Base-by-base conservation (phyloP, 1,284 basidiomycete genomes). In the Pyrrhoderma lamaoense region DNA sequence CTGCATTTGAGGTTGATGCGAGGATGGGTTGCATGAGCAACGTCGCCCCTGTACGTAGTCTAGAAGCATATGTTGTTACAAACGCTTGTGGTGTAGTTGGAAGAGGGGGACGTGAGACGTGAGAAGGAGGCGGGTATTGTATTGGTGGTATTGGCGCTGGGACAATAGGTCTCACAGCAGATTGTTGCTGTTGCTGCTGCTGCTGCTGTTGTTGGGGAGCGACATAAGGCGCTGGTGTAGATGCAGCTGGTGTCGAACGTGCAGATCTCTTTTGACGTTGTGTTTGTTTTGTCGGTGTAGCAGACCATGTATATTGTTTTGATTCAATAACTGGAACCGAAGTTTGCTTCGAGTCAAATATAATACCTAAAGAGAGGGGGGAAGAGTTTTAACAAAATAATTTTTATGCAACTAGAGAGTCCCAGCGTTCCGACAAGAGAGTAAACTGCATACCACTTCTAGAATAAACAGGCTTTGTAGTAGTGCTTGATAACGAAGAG, bases 21-120 rank as follows among this genome's bases (percentile, higher is more conserved):
- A 85, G 56, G 58, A 93, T 81, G n/a, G 94, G 93, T 63, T 99
- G 95, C 67, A 98, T 79, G 56, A 99, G 79, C 2, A 90, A 81
- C 1, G 91, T 89, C 4, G 87, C 79, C 22, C 95, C 95, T 0
- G 93, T 94, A n/a, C 89, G 82, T 51, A 98, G 72, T n/a, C 94
- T 81, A 3, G 93, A 89, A 0, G 93, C 75, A 66, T 96, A 98
- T 1, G 91, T 89, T 1, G 90, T 87, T 57, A 82, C 78, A 18
- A 83, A 67, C 0, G 89, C 93, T 65, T 98, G 95, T 0, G 75
- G 66, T 0, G 68, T 65, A 0, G 82, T 76, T 0, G 80, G 76
- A 34, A 88, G 66, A 21, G 77, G 75, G 1, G 75, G 70, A 8
- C 70, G 70, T 1, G 79, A 69, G 7, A 75, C 72, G 51, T 49